Base-by-base conservation (phyloP, 345 rosid genomes). In the Populus pruinosa region DNA sequence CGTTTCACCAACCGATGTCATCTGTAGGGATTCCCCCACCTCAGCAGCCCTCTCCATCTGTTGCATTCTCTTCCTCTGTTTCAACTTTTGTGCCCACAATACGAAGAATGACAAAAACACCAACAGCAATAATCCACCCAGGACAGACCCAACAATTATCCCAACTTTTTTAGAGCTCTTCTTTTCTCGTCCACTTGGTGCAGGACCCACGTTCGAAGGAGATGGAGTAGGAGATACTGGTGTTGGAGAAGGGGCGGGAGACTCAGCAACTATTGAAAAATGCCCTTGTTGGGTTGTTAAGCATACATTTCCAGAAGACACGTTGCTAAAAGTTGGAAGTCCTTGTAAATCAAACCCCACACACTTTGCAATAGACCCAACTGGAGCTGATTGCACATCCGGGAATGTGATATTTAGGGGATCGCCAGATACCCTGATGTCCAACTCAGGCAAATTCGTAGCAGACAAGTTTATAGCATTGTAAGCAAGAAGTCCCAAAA, bases 1-100 rank as follows among this genome's bases (percentile, higher is more conserved):
- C 6, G 97, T 86, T 59, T 90, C 89, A 21, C 99, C 97, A 4
- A 94, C 90, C 0, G 89, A 75, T 66, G 98, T 89, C 93, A 94
- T 91, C 25, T 84, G 88, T 21, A 96, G 83, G 64, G 92, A 82
- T 86, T 96, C 99, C 53, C 99, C 99, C 47, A 82, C 85, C 61
- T 96, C 99, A 35, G 98, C 97, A 73, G 95, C 98, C 83, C 81
- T 96, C 88, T 96, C 94, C 99, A 96, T 94, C 79, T 86, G 90
- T 66, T 86, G 90, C 88, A 94, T 85, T 80, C 79, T 88, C 89
- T 88, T 92, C 62, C 78, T 83, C 62, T 81, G 80, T 88, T 90
- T 92, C 78, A 87, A 86, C 59, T 87, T 89, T 56, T 80, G 86
- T 65, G 83, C 84, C 88, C 98, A 85, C 72, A 88, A 29, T 2